Evolutionary conservation across 1,284 basidiomycete genomes (phyloP).

Genomic region (Xerocomus minutiporus): DNA sequence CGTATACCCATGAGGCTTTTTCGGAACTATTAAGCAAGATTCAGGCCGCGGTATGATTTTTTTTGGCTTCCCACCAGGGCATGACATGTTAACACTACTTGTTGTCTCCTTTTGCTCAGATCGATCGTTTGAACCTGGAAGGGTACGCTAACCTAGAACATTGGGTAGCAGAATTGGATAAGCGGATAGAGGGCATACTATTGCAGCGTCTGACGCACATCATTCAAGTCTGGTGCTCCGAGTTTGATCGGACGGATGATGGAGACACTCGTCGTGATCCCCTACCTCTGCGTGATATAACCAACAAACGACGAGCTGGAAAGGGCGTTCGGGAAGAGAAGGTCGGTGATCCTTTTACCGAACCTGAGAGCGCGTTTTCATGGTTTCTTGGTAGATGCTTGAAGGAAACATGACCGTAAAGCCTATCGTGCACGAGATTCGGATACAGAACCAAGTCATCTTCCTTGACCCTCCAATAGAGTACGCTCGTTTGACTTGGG

Average conservation of each 20-base stretch:
- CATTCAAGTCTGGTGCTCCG: constrained; percentile 83
- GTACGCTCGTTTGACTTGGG: constrained; percentile 87
- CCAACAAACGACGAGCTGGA: constrained; percentile 59
- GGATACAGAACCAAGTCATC: constrained; percentile 98
- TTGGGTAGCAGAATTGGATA: constrained; percentile 89
- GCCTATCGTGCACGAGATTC: constrained; percentile 88
- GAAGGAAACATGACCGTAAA: constrained; percentile 72
- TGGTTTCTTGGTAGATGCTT: constrained; percentile 42
- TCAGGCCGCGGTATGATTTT: constrained; percentile 73
- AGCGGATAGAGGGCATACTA: constrained; percentile 80
- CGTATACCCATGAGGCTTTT: constrained; percentile 82
- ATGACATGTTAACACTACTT: background rate
- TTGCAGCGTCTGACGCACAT: constrained; percentile 75
- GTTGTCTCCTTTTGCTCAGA: constrained; percentile 41
- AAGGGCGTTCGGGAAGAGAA: constrained; percentile 72
- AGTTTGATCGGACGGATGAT: constrained; percentile 75
- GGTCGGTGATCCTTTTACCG: constrained; percentile 34
- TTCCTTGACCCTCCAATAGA: constrained; percentile 98
- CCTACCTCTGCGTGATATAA: constrained; percentile 47
- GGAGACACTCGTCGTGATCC: constrained; percentile 54
- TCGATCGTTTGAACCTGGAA: constrained; percentile 92
- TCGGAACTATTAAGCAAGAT: constrained; percentile 73
- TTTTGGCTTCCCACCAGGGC: background rate
- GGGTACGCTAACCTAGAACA: constrained; percentile 97
- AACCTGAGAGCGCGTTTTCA: background rate